Base-by-base conservation (phyloP, 1,284 basidiomycete genomes). In the Leccinum subrobustum region DNA sequence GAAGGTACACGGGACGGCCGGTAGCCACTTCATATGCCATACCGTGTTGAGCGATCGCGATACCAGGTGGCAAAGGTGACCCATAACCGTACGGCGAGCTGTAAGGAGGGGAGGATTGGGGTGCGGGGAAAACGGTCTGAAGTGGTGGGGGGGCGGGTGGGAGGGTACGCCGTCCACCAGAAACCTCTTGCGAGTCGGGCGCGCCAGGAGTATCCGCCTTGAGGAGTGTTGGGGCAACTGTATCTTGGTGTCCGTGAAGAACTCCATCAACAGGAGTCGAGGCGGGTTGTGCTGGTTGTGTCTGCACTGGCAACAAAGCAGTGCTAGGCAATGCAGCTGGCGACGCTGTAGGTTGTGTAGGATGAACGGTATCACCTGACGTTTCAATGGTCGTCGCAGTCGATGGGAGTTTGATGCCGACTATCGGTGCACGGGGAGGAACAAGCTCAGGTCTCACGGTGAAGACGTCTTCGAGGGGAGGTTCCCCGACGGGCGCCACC, bases 21-120 rank as follows among this genome's bases (percentile, higher is more conserved):
- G 89, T 92, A 9, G 88, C 84, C 59, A 92, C 71, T 71, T 92
- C 90, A 72, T 88, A 93, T 25, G 89, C 81, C 76, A 90, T 83
- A 39, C 91, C 92, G 58, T 87, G 85, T 54, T 85, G 83, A 63
- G 85, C 85, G 69, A 92, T 76, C 11, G 81, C 89, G 58, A 93
- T 81, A 50, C 92, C 92, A 11, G 85, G 89, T 16, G 92, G 90
- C 8, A 92, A 73, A 44, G 84, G 64, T 11, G 82, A 79, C 3
- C 79, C 77, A 68, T 84, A 91, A 2, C 76, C 76, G 61, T 88
- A 92, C 11, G 86, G 83, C 9, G 89, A 85, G 18, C 81, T 80
- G 62, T 84, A 89, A 2, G 80, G 78, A 27, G 86, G 83, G 4
- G 87, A 82, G 25, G 81, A 76, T 61, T 83, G 83, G 7, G 81